A percentile compares a stretch with the other conserved stretches of the same genome.
These are phyloP conservation scores for Vaccinium myrtillus DNA, from an alignment of 148 eudicot species.

Conservation along the genomic window DNA sequence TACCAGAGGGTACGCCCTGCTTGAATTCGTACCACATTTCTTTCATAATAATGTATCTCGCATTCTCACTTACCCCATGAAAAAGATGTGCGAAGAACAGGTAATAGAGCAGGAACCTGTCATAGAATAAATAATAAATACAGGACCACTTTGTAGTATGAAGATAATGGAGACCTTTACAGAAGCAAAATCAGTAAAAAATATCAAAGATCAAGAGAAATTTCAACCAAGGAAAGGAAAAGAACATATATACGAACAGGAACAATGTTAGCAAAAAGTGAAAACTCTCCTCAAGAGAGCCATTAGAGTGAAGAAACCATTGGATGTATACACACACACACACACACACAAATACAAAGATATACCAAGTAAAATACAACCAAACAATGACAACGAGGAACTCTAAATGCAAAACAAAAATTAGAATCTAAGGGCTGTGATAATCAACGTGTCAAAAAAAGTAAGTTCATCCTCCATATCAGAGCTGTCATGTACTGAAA, in stretches of 20 bases:
- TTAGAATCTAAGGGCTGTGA: neutral
- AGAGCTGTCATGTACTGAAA: neutral
- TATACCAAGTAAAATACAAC: neutral
- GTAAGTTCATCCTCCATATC: neutral
- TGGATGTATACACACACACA: no score
- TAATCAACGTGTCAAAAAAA: neutral
- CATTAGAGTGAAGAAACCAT: neutral
- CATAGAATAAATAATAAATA: neutral
- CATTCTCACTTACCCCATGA: neutral
- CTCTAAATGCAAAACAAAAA: neutral
- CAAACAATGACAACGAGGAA: neutral
- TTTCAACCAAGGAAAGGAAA: neutral
- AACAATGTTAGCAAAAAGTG: neutral
- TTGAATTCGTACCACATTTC: neutral
- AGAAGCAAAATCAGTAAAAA: neutral
- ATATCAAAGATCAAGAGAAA: neutral
- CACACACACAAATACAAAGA: no score
- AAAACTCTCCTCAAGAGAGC: constrained; percentile 3
- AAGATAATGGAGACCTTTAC: neutral
- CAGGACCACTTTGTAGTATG: neutral
- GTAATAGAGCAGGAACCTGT: neutral
- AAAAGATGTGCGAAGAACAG: neutral
- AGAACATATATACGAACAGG: neutral
- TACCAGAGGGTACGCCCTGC: neutral
- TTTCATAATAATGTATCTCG: neutral